These are phyloP conservation scores for Amphichorda felina DNA, from an alignment of 2,329 filamentous ascomycete species.

Conservation along the genomic window DNA sequence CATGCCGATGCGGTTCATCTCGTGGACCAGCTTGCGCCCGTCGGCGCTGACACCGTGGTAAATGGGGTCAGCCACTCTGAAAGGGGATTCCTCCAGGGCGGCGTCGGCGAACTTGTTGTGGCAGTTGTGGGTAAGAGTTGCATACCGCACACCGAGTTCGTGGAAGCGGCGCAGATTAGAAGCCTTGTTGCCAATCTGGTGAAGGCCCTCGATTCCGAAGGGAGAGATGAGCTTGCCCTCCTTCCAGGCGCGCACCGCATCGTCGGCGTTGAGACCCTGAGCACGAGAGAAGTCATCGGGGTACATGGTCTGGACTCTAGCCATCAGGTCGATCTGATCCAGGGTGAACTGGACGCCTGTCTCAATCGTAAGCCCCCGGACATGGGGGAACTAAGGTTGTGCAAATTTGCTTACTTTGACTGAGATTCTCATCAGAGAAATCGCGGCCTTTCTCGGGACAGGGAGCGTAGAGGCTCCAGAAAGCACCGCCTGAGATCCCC, in stretches of 20 bases:
- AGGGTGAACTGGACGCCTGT: constrained; percentile 52
- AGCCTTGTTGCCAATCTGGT: constrained; percentile 82
- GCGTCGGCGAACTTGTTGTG: constrained; percentile 85
- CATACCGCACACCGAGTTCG: constrained; percentile 71
- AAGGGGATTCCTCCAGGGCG: constrained; percentile 49
- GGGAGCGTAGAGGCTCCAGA: constrained; percentile 78
- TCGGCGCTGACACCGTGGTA: constrained; percentile 63
- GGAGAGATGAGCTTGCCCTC: constrained; percentile 61
- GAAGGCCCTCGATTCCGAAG: constrained; percentile 74
- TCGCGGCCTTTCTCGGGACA: constrained; percentile 65
- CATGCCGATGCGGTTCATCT: constrained; percentile 94
- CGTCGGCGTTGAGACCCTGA: constrained; percentile 43
- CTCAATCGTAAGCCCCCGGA: not conserved
- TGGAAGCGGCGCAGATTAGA: constrained; percentile 67
- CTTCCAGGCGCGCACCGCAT: constrained; percentile 50
- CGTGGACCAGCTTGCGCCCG: constrained; percentile 58
- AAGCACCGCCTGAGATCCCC: constrained; percentile 71
- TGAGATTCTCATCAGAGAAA: constrained; percentile 53
- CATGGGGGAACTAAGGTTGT: not conserved
- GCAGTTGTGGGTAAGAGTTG: constrained; percentile 86
- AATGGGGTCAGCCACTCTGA: constrained; percentile 39
- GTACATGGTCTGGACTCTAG: constrained; percentile 50
- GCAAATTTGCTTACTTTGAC: not conserved
- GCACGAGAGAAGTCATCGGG: constrained; percentile 63
- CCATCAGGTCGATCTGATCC: constrained; percentile 64